A percentile compares a stretch with the other conserved stretches of the same genome.
phyloP scores from a whole-genome alignment of 495 filamentous ascomycete species.

The Pyronema domesticum region DNA sequence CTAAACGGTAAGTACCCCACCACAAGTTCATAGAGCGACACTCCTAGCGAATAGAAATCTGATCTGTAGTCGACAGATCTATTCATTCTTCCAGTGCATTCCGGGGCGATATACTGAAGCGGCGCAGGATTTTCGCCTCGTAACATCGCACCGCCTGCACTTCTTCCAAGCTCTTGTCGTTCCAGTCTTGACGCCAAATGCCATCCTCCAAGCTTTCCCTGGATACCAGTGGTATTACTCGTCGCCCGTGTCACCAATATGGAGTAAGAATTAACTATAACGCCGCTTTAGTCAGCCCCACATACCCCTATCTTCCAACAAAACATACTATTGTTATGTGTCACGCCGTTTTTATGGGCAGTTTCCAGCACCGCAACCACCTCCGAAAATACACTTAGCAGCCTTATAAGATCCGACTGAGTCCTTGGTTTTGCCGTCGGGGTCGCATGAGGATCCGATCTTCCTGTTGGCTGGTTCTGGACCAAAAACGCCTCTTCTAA shows the following conservation, averaged over 20 bases:
- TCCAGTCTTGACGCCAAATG: constrained; percentile 23
- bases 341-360: constrained; percentile 20
- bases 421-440: constrained; percentile 20
- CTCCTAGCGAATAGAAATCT: constrained; percentile 24
- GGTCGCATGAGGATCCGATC: constrained; percentile 6
- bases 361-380: constrained; percentile 21
- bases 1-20: constrained; percentile 24
- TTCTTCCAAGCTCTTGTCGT: constrained; percentile 19
- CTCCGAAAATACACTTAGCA: constrained; percentile 22
- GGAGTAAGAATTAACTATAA: constrained; percentile 17
- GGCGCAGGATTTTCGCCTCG: constrained; percentile 23
- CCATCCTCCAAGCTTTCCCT: constrained; percentile 23
- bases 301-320: neutral
- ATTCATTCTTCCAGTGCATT: constrained; percentile 25
- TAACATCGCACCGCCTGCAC: constrained; percentile 19
- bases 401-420: constrained; percentile 23
- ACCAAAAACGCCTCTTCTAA: constrained; percentile 22
- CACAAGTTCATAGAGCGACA: constrained; percentile 21
- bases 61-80: constrained; percentile 23
- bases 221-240: constrained; percentile 4
- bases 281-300: neutral
- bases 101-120: constrained; percentile 23
- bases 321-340: constrained; percentile 17
- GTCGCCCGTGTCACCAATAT: constrained; percentile 10
- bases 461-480: neutral